Conservation (phyloP, 768 basidiomycete species). For the Austroboletus festivus region DNA sequence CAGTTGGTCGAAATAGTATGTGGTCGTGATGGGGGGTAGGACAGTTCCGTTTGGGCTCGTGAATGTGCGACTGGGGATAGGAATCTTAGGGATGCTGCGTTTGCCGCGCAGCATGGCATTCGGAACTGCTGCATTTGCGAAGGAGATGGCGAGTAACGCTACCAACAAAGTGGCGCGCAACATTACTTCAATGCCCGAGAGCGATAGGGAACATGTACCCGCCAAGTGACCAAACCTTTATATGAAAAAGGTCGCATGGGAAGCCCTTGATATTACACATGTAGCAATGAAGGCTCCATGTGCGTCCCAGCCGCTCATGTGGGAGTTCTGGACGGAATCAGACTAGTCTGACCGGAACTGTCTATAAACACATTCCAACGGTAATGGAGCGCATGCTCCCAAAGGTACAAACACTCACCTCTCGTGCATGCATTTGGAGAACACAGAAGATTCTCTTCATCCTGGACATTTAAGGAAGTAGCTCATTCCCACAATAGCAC, state of each 20-base stretch:
- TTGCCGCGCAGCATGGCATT: slow-evolving; percentile 10
- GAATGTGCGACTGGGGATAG: slow-evolving; percentile 6
- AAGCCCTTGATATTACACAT: slow-evolving; percentile 5
- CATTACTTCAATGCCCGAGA: slow-evolving; percentile 8
- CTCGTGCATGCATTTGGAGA: background rate
- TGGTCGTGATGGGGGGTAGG: slow-evolving; percentile 25
- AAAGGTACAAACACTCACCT: background rate
- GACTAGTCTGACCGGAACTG: background rate
- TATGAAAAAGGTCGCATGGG: slow-evolving; percentile 4
- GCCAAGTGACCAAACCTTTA: slow-evolving; percentile 1
- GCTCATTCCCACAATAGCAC: no score
- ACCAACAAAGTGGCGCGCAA: slow-evolving; percentile 4
- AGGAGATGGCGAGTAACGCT: slow-evolving; percentile 7
- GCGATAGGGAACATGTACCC: background rate
- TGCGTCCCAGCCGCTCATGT: slow-evolving; percentile 4
- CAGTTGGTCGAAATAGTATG: slow-evolving; percentile 31
- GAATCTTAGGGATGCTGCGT: slow-evolving; percentile 14
- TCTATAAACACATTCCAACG: slow-evolving; percentile 1
- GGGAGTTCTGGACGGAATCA: background rate
- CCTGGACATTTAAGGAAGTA: background rate
- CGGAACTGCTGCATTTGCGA: slow-evolving; percentile 19
- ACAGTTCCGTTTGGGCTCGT: slow-evolving; percentile 23
- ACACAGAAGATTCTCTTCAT: background rate
- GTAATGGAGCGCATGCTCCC: background rate
- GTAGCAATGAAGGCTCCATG: slow-evolving; percentile 1